Evolutionary conservation across 371 early-diverging fungal species (phyloP).

Genomic region (Zychaea mexicana): DNA sequence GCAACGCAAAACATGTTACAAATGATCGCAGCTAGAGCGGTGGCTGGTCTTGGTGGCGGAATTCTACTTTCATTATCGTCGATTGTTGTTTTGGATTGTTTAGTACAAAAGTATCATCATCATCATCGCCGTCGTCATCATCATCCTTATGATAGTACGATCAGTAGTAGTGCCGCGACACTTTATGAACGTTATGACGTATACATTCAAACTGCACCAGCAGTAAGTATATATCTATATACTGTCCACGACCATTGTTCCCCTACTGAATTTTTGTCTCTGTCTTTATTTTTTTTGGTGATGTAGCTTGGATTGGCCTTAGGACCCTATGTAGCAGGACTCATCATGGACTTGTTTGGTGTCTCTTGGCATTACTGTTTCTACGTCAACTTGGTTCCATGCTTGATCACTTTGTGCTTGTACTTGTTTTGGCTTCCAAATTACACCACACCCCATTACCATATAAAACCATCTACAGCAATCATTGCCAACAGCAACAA

Average conservation of each 20-base stretch:
- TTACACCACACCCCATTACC: background rate
- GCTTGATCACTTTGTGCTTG: background rate
- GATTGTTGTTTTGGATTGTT: background rate
- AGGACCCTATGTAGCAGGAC: background rate
- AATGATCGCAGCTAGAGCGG: background rate
- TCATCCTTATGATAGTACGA: no score
- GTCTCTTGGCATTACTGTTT: slow-evolving; percentile 3
- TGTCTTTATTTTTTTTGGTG: no score
- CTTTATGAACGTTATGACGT: background rate
- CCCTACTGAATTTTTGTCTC: no score
- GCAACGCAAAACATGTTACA: background rate
- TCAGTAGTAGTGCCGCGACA: no score
- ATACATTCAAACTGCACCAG: background rate
- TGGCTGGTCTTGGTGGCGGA: background rate
- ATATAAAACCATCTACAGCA: background rate
- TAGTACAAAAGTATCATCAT: background rate
- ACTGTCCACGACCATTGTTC: no score
- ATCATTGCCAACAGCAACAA: no score
- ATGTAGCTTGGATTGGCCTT: background rate
- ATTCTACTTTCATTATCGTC: background rate
- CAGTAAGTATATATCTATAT: no score
- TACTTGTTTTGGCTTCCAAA: background rate
- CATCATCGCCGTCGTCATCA: background rate
- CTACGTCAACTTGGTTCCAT: background rate
- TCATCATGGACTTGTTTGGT: background rate